Percentiles rank a stretch among this genome's conserved stretches.
Conservation (phyloP, 2,329 filamentous ascomycete species). For the Periconia digitata region DNA sequence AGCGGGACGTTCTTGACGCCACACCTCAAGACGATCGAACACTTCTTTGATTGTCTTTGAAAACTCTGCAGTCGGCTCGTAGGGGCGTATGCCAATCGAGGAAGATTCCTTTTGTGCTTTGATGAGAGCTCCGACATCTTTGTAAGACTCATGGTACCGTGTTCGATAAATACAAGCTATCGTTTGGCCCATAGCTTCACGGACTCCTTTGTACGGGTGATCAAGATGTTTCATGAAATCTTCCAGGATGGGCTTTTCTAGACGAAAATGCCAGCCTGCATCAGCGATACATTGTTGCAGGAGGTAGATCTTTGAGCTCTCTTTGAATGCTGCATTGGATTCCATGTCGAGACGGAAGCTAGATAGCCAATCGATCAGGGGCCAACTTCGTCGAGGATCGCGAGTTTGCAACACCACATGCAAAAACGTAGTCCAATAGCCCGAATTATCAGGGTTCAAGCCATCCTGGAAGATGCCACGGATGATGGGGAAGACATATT, state of each 20-base stretch:
- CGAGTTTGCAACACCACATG: constrained; percentile 86
- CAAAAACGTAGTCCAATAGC: constrained; percentile 93
- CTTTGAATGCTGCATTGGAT: constrained; percentile 97
- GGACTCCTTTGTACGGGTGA: constrained; percentile 96
- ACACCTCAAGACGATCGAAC: constrained; percentile 78
- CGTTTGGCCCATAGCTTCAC: constrained; percentile 89
- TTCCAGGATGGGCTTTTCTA: constrained; percentile 82
- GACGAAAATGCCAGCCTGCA: constrained; percentile 92
- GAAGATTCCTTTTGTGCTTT: constrained; percentile 77
- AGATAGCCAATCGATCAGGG: constrained; percentile 79
- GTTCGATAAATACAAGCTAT: constrained; percentile 88
- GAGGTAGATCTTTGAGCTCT: constrained; percentile 92
- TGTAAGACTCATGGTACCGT: constrained; percentile 91
- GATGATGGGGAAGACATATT: constrained; percentile 86
- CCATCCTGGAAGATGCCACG: constrained; percentile 86
- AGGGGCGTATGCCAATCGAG: constrained; percentile 82
- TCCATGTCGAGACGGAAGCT: constrained; percentile 89
- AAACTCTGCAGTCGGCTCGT: constrained; percentile 76
- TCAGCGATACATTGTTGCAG: constrained; percentile 86
- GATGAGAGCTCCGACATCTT: constrained; percentile 73
- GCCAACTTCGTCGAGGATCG: constrained; percentile 84
- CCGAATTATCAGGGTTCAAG: constrained; percentile 88
- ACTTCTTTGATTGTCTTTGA: constrained; percentile 69
- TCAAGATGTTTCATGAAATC: constrained; percentile 91
- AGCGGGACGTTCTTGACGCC: constrained; percentile 80